Conservation (phyloP, 768 basidiomycete genomes). For the Leccinum variicolor region DNA sequence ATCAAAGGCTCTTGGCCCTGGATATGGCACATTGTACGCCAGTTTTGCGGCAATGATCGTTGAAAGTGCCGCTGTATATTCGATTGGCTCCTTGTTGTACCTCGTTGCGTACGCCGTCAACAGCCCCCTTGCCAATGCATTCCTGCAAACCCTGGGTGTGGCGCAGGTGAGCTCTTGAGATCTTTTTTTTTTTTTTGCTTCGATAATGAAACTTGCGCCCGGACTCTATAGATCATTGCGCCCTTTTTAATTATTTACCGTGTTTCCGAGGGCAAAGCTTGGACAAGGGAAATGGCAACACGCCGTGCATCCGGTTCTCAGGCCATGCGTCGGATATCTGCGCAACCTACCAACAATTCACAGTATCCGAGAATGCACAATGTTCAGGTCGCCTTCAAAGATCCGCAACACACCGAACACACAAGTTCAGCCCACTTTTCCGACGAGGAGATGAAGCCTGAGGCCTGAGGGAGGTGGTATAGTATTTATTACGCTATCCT, state of each 20-base stretch:
- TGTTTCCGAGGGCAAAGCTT: constrained; percentile 44
- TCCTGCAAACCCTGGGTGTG: constrained; percentile 31
- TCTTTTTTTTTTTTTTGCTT: background rate
- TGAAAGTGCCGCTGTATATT: constrained; percentile 34
- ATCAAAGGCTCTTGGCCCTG: constrained; percentile 25
- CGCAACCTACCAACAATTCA: background rate
- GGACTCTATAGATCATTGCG: constrained; percentile 39
- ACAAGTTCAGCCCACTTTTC: constrained; percentile 2
- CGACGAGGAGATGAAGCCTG: constrained; percentile 7
- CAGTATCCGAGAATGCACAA: constrained; percentile 2
- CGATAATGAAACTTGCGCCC: background rate
- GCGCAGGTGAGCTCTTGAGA: constrained; percentile 20
- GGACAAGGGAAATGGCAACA: constrained; percentile 27
- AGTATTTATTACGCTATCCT: background rate
- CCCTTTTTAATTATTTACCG: constrained; percentile 47
- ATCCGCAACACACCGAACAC: background rate
- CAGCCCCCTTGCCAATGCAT: constrained; percentile 26
- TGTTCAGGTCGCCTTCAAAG: constrained; percentile 17
- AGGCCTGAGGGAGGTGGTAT: too few relatives aligned
- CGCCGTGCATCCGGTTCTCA: constrained; percentile 3
- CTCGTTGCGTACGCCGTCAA: constrained; percentile 25
- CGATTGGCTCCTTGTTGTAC: constrained; percentile 32
- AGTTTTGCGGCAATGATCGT: constrained; percentile 34
- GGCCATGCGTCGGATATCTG: constrained; percentile 12
- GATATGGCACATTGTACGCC: constrained; percentile 27